Conservation (phyloP, 1,139 yeast genomes). For the Eremothecium sinecaudum region DNA sequence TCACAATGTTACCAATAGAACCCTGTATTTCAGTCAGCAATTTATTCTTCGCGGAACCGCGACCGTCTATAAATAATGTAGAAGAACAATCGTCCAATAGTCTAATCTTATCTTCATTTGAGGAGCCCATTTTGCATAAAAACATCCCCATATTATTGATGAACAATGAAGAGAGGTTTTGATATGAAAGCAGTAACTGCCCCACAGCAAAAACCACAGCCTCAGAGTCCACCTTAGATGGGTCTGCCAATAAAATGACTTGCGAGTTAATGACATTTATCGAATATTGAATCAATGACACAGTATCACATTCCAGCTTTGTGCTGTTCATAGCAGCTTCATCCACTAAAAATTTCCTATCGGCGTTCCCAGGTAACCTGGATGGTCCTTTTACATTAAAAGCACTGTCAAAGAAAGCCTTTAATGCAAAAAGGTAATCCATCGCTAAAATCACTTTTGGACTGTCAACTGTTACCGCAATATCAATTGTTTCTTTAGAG, state of each 20-base stretch:
- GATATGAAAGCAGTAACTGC: constrained; percentile 64
- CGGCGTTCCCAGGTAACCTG: constrained; percentile 7
- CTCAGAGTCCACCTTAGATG: constrained; percentile 58
- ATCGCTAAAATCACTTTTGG: constrained; percentile 76
- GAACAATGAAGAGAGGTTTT: constrained; percentile 52
- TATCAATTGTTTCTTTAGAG: constrained; percentile 39
- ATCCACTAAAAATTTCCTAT: constrained; percentile 7
- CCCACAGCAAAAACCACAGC: constrained; percentile 87
- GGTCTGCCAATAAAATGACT: constrained; percentile 70
- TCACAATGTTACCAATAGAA: constrained; percentile 68
- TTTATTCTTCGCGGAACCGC: constrained; percentile 52
- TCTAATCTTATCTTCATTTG: constrained; percentile 51
- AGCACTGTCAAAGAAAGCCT: constrained; percentile 48
- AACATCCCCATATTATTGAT: constrained; percentile 83
- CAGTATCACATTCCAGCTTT: neutral
- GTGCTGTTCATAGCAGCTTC: constrained; percentile 6
- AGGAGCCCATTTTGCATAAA: constrained; percentile 62
- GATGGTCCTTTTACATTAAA: constrained; percentile 16
- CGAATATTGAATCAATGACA: constrained; percentile 42
- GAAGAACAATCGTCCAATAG: constrained; percentile 85
- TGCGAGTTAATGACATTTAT: constrained; percentile 73
- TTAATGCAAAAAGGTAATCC: constrained; percentile 75
- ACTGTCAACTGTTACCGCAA: constrained; percentile 62
- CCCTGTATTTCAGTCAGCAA: constrained; percentile 57
- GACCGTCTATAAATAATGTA: constrained; percentile 61